Base-by-base conservation (phyloP, 2,329 filamentous ascomycete species). In the Fusarium bulbicola region DNA sequence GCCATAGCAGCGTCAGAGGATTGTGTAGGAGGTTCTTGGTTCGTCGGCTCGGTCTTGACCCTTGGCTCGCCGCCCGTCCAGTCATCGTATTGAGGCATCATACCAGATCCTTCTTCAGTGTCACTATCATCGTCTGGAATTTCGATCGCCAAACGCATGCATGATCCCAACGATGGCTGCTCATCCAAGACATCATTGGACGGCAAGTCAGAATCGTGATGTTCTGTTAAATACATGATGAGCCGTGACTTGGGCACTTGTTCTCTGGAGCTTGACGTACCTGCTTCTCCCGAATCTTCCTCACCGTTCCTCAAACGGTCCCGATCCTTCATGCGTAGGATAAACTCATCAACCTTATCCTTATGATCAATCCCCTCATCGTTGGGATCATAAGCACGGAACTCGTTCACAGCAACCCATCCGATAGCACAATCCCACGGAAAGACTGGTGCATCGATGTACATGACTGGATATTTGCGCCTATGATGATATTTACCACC, bases 361-460 rank as follows among this genome's bases (percentile, higher is more conserved):
- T 37, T 53, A 15, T 21, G 24, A 21, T 15, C 24, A 26, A 53
- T 13, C 10, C n/a, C 50, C 15, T 16, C 14, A 1, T 36, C 34
- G 2, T 53, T 12, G 0, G 50, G 50, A 37, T 53, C 50, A 6
- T 53, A 53, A 3, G 24, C 20, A 5, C 32, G 34, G 24, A 53
- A 53, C 18, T 53, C 34, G 3, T 37, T 26, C 0, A 53, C 34
- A 0, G 9, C 18, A 0, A 53, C 24, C 50, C 50, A 53, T 0
- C 50, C 32, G 0, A 37, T 26, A 16, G 16, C n/a, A 0, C 50
- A 53, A 0, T 52, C n/a, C 32, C 47, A 36, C 2, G 47, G 47
- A 21, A 52, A 36, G 2, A 24, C n/a, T 1, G 18, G 12, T 11
- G 45, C 45, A 0, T 47, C 45, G 24, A 47, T 1, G 26, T 47